A percentile compares a stretch with the other conserved stretches of the same genome.
Evolutionary conservation across 768 basidiomycete species (phyloP).

Genomic region (Fibroporia radiculosa): DNA sequence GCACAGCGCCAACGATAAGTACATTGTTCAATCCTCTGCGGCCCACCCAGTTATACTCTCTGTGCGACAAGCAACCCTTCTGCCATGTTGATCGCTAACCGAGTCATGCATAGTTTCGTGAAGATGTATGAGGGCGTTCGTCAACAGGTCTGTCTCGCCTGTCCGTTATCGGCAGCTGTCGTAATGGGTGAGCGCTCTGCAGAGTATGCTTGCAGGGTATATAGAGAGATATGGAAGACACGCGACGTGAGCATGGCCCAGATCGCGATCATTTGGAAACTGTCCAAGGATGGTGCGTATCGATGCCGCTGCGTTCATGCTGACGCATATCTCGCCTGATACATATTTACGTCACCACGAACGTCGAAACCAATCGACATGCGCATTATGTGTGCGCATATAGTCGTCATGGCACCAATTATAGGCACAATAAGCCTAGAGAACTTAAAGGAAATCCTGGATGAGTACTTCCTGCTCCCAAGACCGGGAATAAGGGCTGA

Average conservation of each 20-base stretch:
- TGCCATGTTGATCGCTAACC: too few relatives aligned
- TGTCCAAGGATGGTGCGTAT: constrained; percentile 2
- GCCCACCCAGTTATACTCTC: too few relatives aligned
- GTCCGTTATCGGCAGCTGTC: neutral
- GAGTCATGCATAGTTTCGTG: too few relatives aligned
- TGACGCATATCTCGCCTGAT: too few relatives aligned
- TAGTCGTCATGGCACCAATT: constrained; percentile 14
- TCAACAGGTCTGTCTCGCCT: constrained; percentile 7
- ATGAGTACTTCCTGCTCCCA: too few relatives aligned
- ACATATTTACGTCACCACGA: too few relatives aligned
- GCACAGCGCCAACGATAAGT: constrained; percentile 19
- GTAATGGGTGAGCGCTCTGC: neutral
- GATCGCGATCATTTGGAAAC: constrained; percentile 29
- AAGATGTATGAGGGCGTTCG: neutral
- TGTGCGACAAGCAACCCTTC: too few relatives aligned
- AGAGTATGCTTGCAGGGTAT: neutral
- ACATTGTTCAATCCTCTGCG: neutral
- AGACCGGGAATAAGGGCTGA: too few relatives aligned
- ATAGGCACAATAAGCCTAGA: constrained; percentile 27
- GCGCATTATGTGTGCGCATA: too few relatives aligned
- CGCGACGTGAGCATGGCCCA: constrained; percentile 32
- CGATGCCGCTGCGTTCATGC: too few relatives aligned
- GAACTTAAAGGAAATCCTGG: constrained; percentile 30
- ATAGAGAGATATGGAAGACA: constrained; percentile 30
- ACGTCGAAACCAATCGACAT: too few relatives aligned